These are phyloP conservation scores for Metschnikowia borealis DNA, from an alignment of 805 yeast species.

Conservation along the genomic window DNA sequence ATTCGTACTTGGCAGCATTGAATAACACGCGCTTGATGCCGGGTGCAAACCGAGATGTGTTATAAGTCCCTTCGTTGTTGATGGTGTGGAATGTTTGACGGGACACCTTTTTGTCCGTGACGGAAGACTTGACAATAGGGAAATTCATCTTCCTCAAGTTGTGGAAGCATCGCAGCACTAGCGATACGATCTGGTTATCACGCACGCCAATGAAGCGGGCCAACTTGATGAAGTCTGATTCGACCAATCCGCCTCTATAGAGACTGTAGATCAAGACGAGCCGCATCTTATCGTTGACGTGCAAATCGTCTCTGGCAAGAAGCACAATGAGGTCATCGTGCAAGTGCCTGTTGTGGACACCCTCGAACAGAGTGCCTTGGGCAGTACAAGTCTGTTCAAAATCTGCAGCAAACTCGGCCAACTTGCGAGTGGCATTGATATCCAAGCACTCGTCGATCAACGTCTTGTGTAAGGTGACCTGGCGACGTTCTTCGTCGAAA, in stretches of 20 bases:
- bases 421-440: constrained; percentile 50
- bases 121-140: constrained; percentile 43
- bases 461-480: constrained; percentile 55
- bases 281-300: constrained; percentile 67
- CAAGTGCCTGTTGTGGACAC: constrained; percentile 54
- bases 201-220: constrained; percentile 49
- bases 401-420: constrained; percentile 70
- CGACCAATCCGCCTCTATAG: constrained; percentile 77
- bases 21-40: constrained; percentile 59
- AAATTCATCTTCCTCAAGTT: constrained; percentile 52
- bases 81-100: constrained; percentile 56
- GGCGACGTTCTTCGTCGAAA: constrained; percentile 62
- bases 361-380: constrained; percentile 66
- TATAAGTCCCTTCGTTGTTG: constrained; percentile 48
- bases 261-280: constrained; percentile 70
- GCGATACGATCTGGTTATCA: constrained; percentile 47
- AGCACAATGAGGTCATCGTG: constrained; percentile 59
- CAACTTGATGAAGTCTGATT: constrained; percentile 67
- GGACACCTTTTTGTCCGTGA: constrained; percentile 41
- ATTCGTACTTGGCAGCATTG: constrained; percentile 44
- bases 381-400: constrained; percentile 81
- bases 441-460: constrained; percentile 63
- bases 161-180: constrained; percentile 49
- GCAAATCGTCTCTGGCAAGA: constrained; percentile 47
- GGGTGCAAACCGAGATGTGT: constrained; percentile 70